These are phyloP conservation scores for Glaciozyma martinii DNA, from an alignment of 768 basidiomycete genomes.

Conservation along the genomic window DNA sequence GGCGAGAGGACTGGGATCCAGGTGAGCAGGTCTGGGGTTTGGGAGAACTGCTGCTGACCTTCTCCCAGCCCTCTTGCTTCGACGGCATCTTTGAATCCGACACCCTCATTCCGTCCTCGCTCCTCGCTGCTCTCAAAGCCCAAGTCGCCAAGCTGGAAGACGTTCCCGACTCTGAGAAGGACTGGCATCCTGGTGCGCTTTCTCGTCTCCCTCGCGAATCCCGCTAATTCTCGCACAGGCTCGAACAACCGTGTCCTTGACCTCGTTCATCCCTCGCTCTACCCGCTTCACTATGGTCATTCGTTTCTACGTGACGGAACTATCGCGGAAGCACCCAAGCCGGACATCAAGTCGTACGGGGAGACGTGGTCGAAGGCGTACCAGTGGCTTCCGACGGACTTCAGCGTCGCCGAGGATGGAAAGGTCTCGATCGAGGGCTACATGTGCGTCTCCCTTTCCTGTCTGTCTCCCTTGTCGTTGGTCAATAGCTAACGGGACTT, in stretches of 20 bases:
- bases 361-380: not conserved
- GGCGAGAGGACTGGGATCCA: no score
- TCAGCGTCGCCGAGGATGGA: constrained; percentile 9
- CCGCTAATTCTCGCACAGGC: no score
- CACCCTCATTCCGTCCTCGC: constrained; percentile 35
- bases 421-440: no score
- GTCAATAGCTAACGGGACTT: no score
- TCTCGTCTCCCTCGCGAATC: no score
- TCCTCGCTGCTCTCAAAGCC: constrained; percentile 22
- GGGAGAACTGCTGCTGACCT: no score
- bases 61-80: constrained; percentile 32
- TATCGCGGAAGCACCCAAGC: not conserved
- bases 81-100: constrained; percentile 38
- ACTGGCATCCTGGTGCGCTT: constrained; percentile 51
- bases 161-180: constrained; percentile 40
- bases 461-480: no score
- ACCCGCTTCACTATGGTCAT: constrained; percentile 41
- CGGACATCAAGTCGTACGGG: not conserved
- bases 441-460: no score
- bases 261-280: constrained; percentile 45
- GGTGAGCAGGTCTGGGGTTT: no score
- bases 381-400: constrained; percentile 23
- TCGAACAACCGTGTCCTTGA: constrained; percentile 46
- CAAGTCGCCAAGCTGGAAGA: constrained; percentile 38
- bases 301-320: not conserved